Percentiles rank a stretch among this genome's conserved stretches.
Conservation (phyloP, 139 green algal species). For the Mesotaenium endlicherianum region DNA sequence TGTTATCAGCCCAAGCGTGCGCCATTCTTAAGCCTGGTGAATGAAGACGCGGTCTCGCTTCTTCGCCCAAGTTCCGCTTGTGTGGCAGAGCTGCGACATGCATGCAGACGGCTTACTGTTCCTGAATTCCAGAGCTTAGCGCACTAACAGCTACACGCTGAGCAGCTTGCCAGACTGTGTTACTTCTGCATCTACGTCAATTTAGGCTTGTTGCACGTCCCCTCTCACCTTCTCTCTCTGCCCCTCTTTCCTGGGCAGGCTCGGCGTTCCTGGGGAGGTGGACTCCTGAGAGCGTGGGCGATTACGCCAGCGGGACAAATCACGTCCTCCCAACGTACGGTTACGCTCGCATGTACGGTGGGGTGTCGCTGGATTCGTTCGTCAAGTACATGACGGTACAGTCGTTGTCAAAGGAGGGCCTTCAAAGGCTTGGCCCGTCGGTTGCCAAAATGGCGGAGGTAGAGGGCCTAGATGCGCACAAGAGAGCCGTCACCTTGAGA, state of each 20-base stretch:
- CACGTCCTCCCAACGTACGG: conserved; percentile 96
- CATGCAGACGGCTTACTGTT: too few species aligned
- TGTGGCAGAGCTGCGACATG: too few species aligned
- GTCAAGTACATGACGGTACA: conserved; percentile 98
- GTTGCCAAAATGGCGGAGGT: conserved; percentile 94
- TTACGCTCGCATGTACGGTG: conserved; percentile 96
- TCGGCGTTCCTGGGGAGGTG: conserved; percentile 89
- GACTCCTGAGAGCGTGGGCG: conserved; percentile 94
- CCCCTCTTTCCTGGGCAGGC: conserved; percentile 54
- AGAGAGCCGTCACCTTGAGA: conserved; percentile 85
- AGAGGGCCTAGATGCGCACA: conserved; percentile 93
- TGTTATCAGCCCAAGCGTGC: too few species aligned
- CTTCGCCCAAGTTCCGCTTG: too few species aligned
- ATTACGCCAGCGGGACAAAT: conserved; percentile 98
- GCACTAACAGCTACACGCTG: too few species aligned
- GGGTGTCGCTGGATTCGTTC: conserved; percentile 92
- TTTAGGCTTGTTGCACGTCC: too few species aligned
- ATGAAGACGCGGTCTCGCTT: too few species aligned
- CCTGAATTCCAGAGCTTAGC: too few species aligned
- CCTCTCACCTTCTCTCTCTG: background rate
- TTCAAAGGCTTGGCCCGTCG: conserved; percentile 76
- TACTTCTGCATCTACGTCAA: too few species aligned
- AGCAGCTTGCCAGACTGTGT: too few species aligned
- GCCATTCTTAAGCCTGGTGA: too few species aligned
- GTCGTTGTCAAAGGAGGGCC: conserved; percentile 67